Conservation (phyloP, 2,329 filamentous ascomycete species). For the Xylaria sp. region DNA sequence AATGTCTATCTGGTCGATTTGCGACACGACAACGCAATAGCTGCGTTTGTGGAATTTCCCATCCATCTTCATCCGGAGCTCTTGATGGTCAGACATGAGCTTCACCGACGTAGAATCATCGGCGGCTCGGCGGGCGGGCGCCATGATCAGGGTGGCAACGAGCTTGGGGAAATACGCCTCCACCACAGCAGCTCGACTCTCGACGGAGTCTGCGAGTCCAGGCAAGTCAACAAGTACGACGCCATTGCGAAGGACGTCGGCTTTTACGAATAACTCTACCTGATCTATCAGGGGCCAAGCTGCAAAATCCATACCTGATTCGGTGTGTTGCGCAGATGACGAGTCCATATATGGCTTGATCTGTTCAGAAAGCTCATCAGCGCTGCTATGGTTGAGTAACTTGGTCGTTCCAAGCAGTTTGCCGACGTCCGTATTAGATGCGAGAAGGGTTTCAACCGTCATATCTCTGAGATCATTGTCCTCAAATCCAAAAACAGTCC, state of each 20-base stretch:
- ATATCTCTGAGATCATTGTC: slow-evolving; percentile 8
- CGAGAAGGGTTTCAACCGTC: slow-evolving; percentile 18
- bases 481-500: slow-evolving; percentile 27
- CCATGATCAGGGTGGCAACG: slow-evolving; percentile 34
- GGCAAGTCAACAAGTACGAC: slow-evolving; percentile 57
- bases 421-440: slow-evolving; percentile 7
- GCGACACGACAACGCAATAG: slow-evolving; percentile 34
- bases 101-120: slow-evolving; percentile 29
- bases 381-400: slow-evolving; percentile 5
- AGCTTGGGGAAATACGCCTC: slow-evolving; percentile 22
- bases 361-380: slow-evolving; percentile 4
- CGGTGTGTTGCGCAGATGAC: neutral
- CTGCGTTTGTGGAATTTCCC: slow-evolving; percentile 27
- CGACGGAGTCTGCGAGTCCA: slow-evolving; percentile 48
- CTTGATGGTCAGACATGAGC: slow-evolving; percentile 34
- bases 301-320: slow-evolving; percentile 24
- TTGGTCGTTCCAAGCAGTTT: slow-evolving; percentile 5
- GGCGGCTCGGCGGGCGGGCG: slow-evolving; percentile 29
- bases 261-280: slow-evolving; percentile 48
- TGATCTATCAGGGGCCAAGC: slow-evolving; percentile 43
- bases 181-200: slow-evolving; percentile 32
- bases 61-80: slow-evolving; percentile 33
- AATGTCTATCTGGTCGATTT: slow-evolving; percentile 35
- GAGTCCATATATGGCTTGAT: slow-evolving; percentile 38
- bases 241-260: slow-evolving; percentile 49